Evolutionary conservation across 345 rosid genomes (phyloP), one percentile per base, ranked within the genome.

Genomic region (Lenwebbia sp.): DNA sequence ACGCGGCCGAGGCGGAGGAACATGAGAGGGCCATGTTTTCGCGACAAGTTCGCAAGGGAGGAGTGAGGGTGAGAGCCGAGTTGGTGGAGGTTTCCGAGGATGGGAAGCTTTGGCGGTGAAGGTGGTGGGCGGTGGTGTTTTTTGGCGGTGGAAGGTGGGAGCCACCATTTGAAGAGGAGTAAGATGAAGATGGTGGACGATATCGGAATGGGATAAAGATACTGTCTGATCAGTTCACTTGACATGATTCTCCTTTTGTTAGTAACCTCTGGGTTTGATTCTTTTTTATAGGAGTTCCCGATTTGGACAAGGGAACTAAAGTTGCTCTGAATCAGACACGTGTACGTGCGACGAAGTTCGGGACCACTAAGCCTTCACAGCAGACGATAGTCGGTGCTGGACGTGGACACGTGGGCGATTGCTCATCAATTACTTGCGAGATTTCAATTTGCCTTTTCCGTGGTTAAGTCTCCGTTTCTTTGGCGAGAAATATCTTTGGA

Each of bases 71-170:
- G 30, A 44, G 14, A 40, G 26, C 96, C 95, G 4, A 94, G 83
- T 51, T 91, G 93, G 83, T 91, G 93, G 83, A 95, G 91, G 90
- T 94, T 93, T 83, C 98, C 98, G 13, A 94, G 58, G 52, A 94
- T n/a, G 26, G 94, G 94, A 55, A 94, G 92, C 82, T 86, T 86
- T 37, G 89, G 85, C 25, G 96, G 97, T 6, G 95, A 93, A 7
- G 95, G 92, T 37, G 92, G 92, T 7, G 26, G 49, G 13, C 25
- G 75, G 49, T 26, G 58, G 40, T 58, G 82, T 76, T 26, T 54
- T 50, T 6, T 13, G 52, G 51, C 47, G 75, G 26, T 14, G 57
- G 84, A 21, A 57, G 14, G 51, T 28, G 75, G 19, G 50, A n/a
- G 50, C 87, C 41, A 33, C 78, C 78, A 70, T 81, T 41, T 41